Evolutionary conservation across 805 yeast genomes (phyloP).

Genomic region (Lipomyces chichibuensis): DNA sequence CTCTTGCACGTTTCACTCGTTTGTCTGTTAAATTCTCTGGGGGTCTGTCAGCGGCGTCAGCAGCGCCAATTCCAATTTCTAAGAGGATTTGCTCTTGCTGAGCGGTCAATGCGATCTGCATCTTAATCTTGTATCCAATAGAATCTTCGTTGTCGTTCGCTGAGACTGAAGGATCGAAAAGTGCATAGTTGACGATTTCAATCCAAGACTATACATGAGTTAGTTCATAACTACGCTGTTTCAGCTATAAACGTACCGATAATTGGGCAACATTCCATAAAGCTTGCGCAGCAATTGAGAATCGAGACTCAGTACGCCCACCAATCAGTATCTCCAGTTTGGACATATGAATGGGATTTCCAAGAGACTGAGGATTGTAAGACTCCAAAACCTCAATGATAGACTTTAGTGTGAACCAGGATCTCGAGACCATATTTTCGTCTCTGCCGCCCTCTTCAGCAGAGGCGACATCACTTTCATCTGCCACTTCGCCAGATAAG

Average conservation of each 20-base stretch:
- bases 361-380: slow-evolving; percentile 18
- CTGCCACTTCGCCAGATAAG: slow-evolving; percentile 11
- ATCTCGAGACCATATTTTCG: not conserved
- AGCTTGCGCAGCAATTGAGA: slow-evolving; percentile 28
- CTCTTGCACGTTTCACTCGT: not conserved
- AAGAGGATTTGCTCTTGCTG: slow-evolving; percentile 23
- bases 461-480: slow-evolving; percentile 24
- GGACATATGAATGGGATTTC: slow-evolving; percentile 15
- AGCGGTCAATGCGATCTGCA: slow-evolving; percentile 16
- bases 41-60: slow-evolving; percentile 10
- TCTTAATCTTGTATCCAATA: slow-evolving; percentile 10
- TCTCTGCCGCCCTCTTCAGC: slow-evolving; percentile 4
- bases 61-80: slow-evolving; percentile 29
- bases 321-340: slow-evolving; percentile 12
- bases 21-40: slow-evolving; percentile 6
- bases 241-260: slow-evolving; percentile 11
- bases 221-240: not conserved
- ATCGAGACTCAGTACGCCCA: slow-evolving; percentile 26
- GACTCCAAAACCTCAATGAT: slow-evolving; percentile 22
- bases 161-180: slow-evolving; percentile 21
- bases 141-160: slow-evolving; percentile 12
- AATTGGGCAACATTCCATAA: slow-evolving; percentile 22
- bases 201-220: slow-evolving; percentile 8
- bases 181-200: slow-evolving; percentile 23
- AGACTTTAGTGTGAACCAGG: slow-evolving; percentile 26